Percentiles rank a stretch among this genome's conserved stretches.
phyloP scores from a whole-genome alignment of 305 asterid genomes.

The Lippia alba region DNA sequence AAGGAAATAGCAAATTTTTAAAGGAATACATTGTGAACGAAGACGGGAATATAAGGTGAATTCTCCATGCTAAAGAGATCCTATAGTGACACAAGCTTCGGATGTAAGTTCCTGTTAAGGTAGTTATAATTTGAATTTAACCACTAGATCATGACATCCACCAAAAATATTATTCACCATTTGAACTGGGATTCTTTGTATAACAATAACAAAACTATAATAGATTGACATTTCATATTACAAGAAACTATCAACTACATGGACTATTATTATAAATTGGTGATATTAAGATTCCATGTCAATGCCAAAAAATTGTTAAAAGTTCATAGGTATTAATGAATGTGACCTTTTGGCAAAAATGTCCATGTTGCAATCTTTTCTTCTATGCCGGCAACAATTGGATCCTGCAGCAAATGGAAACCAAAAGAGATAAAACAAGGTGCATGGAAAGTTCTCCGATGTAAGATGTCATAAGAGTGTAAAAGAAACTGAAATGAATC shows the following conservation, averaged over 20 bases:
- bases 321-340: slow-evolving; percentile 12
- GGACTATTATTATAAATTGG: slow-evolving; percentile 18
- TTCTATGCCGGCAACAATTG: slow-evolving; percentile 90
- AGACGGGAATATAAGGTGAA: slow-evolving; percentile 5
- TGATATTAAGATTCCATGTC: slow-evolving; percentile 21
- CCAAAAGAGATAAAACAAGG: slow-evolving; percentile 31
- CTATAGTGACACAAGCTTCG: not conserved
- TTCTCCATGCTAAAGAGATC: not conserved
- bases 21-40: slow-evolving; percentile 1
- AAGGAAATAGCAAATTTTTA: slow-evolving; percentile 7
- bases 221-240: not conserved
- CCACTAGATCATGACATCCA: slow-evolving; percentile 14
- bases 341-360: slow-evolving; percentile 85
- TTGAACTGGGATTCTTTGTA: slow-evolving; percentile 1
- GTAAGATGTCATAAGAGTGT: slow-evolving; percentile 5
- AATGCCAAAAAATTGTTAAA: slow-evolving; percentile 13
- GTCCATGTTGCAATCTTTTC: slow-evolving; percentile 96
- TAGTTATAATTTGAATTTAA: not conserved
- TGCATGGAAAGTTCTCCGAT: slow-evolving; percentile 11
- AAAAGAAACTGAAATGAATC: slow-evolving; percentile 19
- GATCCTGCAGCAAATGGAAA: slow-evolving; percentile 60
- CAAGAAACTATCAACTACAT: slow-evolving; percentile 3
- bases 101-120: slow-evolving; percentile 3
- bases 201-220: slow-evolving; percentile 13
- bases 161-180: slow-evolving; percentile 7